Evolutionary conservation across 2,329 filamentous ascomycete species (phyloP).

Genomic region (Cyclaneusma minus): DNA sequence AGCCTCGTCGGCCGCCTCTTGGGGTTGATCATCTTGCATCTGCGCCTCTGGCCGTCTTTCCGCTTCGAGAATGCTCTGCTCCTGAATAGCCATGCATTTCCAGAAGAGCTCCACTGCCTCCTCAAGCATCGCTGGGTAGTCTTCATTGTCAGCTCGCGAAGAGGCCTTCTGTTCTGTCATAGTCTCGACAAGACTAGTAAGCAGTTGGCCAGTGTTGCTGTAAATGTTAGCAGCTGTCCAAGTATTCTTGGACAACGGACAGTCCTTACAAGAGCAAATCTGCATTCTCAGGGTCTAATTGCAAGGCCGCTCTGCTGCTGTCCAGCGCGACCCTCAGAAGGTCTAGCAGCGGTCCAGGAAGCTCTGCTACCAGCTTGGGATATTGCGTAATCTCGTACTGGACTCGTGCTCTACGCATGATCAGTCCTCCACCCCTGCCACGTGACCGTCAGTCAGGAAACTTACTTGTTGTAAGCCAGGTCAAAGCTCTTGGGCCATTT

Average conservation of each 20-base stretch:
- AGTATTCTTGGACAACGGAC: not conserved
- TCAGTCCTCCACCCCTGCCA: slow-evolving; percentile 4
- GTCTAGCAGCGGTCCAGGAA: slow-evolving; percentile 36
- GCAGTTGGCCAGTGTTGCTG: slow-evolving; percentile 51
- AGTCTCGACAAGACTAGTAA: slow-evolving; percentile 49
- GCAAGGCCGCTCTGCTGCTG: slow-evolving; percentile 47
- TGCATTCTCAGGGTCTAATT: slow-evolving; percentile 43
- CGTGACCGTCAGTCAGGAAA: slow-evolving; percentile 4
- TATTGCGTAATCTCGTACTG: slow-evolving; percentile 57
- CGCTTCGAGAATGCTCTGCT: slow-evolving; percentile 28
- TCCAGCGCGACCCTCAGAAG: slow-evolving; percentile 42
- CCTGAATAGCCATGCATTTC: slow-evolving; percentile 35
- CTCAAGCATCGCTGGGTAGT: slow-evolving; percentile 34
- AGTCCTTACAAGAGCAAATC: slow-evolving; percentile 42
- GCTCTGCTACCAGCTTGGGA: slow-evolving; percentile 39
- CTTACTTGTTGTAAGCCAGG: slow-evolving; percentile 60
- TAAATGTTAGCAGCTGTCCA: slow-evolving; percentile 3
- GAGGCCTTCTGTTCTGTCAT: slow-evolving; percentile 34
- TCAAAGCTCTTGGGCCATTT: slow-evolving; percentile 49
- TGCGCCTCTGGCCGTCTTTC: slow-evolving; percentile 18
- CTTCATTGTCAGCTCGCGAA: slow-evolving; percentile 22
- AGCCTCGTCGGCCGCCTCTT: slow-evolving; percentile 21
- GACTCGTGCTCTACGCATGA: slow-evolving; percentile 46
- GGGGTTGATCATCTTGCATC: slow-evolving; percentile 13
- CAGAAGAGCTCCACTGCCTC: slow-evolving; percentile 47